These are phyloP conservation scores for Eucalyptus coolabah DNA, from an alignment of 345 rosid genomes.

Conservation along the genomic window DNA sequence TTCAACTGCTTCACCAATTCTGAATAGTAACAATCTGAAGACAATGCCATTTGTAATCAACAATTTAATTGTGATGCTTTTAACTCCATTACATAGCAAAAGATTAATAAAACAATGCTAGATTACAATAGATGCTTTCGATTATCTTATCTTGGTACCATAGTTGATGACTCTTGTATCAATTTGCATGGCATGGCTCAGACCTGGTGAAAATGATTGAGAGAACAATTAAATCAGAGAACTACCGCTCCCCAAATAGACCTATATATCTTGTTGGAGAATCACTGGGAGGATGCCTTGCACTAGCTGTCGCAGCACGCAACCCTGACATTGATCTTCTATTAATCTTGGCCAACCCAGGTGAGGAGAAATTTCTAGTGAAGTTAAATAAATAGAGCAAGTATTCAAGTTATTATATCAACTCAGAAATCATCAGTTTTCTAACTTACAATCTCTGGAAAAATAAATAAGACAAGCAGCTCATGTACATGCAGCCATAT, in stretches of 20 bases:
- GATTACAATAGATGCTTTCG: background rate
- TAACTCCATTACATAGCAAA: background rate
- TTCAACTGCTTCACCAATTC: background rate
- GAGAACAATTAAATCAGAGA: slow-evolving; percentile 32
- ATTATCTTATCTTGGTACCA: background rate
- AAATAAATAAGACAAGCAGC: background rate
- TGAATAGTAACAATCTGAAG: background rate
- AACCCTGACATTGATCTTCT: slow-evolving; percentile 58
- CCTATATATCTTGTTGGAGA: slow-evolving; percentile 85
- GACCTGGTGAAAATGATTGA: slow-evolving; percentile 58
- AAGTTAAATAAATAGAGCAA: background rate
- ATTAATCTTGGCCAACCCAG: slow-evolving; percentile 68
- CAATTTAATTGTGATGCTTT: background rate
- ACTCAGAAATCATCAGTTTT: background rate
- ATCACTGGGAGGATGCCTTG: slow-evolving; percentile 74
- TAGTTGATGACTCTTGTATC: background rate
- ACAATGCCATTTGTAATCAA: background rate
- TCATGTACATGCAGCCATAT: background rate
- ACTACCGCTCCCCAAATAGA: slow-evolving; percentile 18
- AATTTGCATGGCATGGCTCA: slow-evolving; percentile 1
- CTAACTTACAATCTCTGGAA: background rate
- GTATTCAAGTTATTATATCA: background rate
- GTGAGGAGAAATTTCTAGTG: background rate
- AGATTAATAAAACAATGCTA: background rate
- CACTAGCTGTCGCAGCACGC: slow-evolving; percentile 56